Evolutionary conservation across 495 filamentous ascomycete species (phyloP).

Genomic region (Oidiodendron maius): DNA sequence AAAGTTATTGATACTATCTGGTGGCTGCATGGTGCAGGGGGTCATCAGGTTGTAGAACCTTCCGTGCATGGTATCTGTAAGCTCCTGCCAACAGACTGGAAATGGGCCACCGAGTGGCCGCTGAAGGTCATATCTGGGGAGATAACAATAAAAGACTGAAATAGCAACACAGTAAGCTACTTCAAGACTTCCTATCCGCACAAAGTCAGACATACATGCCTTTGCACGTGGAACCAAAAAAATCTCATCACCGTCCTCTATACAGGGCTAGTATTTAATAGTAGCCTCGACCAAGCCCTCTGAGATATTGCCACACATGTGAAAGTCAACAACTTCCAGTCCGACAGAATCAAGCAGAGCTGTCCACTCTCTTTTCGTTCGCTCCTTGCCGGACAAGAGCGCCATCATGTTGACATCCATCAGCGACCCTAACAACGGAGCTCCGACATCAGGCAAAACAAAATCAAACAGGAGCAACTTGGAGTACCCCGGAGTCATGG

Average conservation of each 20-base stretch:
- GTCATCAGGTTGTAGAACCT: conserved; percentile 3
- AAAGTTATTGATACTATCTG: conserved; percentile 9
- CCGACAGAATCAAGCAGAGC: conserved; percentile 30
- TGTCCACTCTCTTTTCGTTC: conserved; percentile 37
- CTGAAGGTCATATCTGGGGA: neutral
- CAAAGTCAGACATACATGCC: too few species aligned
- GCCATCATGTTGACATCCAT: conserved; percentile 34
- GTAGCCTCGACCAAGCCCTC: too few species aligned
- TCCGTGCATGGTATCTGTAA: conserved; percentile 1
- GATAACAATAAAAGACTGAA: too few species aligned
- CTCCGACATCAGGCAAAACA: conserved; percentile 4
- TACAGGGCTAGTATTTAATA: too few species aligned
- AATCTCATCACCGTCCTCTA: too few species aligned
- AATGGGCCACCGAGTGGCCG: conserved; percentile 15
- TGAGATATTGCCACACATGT: too few species aligned
- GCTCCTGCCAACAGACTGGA: conserved; percentile 8
- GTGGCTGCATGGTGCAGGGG: conserved; percentile 13
- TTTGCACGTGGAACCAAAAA: too few species aligned
- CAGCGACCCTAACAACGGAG: conserved; percentile 21
- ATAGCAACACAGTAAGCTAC: too few species aligned
- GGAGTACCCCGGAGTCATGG: conserved; percentile 23
- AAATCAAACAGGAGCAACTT: conserved; percentile 11
- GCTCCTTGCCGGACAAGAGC: conserved; percentile 29
- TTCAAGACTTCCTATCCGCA: too few species aligned
- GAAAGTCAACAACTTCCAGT: too few species aligned